A percentile compares a stretch with the other conserved stretches of the same genome.
Evolutionary conservation across 2,329 filamentous ascomycete species (phyloP).

Genomic region (Cadophora luteo-olivacea): DNA sequence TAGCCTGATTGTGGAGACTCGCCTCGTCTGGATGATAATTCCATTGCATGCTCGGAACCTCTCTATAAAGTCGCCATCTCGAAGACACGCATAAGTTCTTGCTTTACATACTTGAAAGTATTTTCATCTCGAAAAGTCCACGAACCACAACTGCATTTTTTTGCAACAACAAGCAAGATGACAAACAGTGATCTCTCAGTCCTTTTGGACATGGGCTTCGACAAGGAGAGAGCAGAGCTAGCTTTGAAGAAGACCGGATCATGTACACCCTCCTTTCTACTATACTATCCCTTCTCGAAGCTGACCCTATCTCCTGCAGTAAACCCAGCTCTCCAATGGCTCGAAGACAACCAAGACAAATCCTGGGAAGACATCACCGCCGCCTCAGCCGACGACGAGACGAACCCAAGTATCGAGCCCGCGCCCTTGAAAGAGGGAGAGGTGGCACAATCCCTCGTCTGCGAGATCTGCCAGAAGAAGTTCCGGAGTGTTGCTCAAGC

Average conservation of each 20-base stretch:
- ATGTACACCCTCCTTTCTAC: slow-evolving; percentile 57
- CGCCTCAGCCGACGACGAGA: slow-evolving; percentile 52
- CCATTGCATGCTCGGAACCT: neutral
- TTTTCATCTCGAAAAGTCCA: neutral
- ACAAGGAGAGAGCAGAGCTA: slow-evolving; percentile 79
- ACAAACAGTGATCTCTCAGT: slow-evolving; percentile 60
- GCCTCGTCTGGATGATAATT: neutral
- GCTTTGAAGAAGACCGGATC: slow-evolving; percentile 85
- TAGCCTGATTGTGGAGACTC: neutral
- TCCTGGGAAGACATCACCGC: slow-evolving; percentile 80
- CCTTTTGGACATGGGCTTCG: slow-evolving; percentile 79
- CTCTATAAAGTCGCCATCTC: neutral
- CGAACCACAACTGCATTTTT: neutral
- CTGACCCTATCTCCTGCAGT: slow-evolving; percentile 57
- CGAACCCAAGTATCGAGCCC: slow-evolving; percentile 61
- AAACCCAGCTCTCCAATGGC: slow-evolving; percentile 90
- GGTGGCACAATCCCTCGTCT: slow-evolving; percentile 81
- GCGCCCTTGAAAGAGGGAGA: slow-evolving; percentile 74
- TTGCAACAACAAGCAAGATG: neutral
- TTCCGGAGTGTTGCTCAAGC: slow-evolving; percentile 84
- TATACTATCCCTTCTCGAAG: slow-evolving; percentile 4
- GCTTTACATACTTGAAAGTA: neutral
- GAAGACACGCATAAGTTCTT: neutral
- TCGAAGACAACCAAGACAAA: slow-evolving; percentile 90
- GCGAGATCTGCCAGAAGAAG: slow-evolving; percentile 93